Evolutionary conservation across 2,329 filamentous ascomycete species (phyloP), one percentile per base, ranked within the genome.

Genomic region (Cladophialophora psammophila): DNA sequence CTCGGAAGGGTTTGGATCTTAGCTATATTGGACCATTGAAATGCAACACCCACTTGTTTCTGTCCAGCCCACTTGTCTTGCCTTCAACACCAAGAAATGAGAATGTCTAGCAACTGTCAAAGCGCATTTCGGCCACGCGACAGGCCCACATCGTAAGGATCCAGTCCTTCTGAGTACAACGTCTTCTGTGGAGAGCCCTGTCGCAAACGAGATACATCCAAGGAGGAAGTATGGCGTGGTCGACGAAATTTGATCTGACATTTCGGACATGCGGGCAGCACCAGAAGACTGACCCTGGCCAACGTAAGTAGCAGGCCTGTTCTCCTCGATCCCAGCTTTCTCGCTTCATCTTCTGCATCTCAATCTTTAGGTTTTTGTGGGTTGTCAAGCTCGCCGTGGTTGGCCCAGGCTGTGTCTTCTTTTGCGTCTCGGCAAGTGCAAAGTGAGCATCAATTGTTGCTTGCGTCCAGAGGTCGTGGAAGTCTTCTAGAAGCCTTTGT

Each of bases 231-330:
- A 50, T 26, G 20, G 45, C 45, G 18, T 50, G 45, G 45, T 50
- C 45, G 45, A 50, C 45, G 45, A 50, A 50, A 50, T 50, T 42
- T 50, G 18, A 50, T 50, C 45, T 50, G 45, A 20, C 45, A 26
- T 20, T 26, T 50, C 9, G 45, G 45, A 50, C 8, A 20, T 10
- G 45, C 26, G 45, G 45, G 10, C 45, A 50, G 18, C 18, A 50
- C 20, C 45, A 50, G 18, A 50, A 9, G 45, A 12, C 45, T 42
- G 45, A 50, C 18, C 45, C 45, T 50, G n/a, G 45, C 45, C 45
- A 50, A 50, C 45, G 45, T 50, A 50, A 50, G 45, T 50, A 50
- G 45, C 45, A 4, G 18, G 45, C 18, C 45, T 50, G 7, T 50
- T 50, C 45, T 50, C 45, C 8, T 50, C 8, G 8, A 50, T 50